A percentile compares a stretch with the other conserved stretches of the same genome.
Evolutionary conservation across 306 rosid genomes (phyloP).

Genomic region (Cicer chorassanicum): DNA sequence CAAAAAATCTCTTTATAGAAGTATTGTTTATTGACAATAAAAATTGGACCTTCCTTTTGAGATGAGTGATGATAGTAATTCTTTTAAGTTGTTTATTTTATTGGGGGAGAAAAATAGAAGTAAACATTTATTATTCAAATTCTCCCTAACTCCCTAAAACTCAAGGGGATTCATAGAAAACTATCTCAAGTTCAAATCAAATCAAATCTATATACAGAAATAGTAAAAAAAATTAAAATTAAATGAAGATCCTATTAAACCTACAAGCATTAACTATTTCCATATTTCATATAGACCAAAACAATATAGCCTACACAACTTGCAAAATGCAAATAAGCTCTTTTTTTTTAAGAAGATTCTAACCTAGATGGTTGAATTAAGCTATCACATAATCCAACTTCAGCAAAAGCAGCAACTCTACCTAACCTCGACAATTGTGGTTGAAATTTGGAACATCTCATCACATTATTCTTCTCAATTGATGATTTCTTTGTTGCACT

Average conservation of each 20-base stretch:
- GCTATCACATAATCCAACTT: slow-evolving; percentile 31
- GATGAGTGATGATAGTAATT: too few species aligned
- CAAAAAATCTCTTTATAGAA: too few species aligned
- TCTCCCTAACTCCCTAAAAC: background rate
- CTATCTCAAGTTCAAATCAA: background rate
- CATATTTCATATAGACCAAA: background rate
- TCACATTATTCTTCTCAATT: slow-evolving; percentile 7
- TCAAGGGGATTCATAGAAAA: slow-evolving; percentile 6
- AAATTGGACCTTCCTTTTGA: too few species aligned
- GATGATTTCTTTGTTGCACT: slow-evolving; percentile 31
- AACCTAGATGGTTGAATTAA: background rate
- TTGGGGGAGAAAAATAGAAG: background rate
- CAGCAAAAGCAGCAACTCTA: slow-evolving; percentile 25
- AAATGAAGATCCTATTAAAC: background rate
- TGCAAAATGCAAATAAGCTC: background rate
- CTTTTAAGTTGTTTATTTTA: too few species aligned
- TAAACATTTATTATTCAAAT: background rate
- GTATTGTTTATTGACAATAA: too few species aligned
- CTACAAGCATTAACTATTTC: slow-evolving; percentile 25
- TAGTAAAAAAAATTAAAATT: slow-evolving; percentile 14
- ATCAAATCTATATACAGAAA: background rate
- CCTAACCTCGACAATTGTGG: slow-evolving; percentile 45
- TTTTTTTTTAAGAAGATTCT: slow-evolving; percentile 26
- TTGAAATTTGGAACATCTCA: slow-evolving; percentile 31
- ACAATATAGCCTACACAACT: background rate